phyloP scores from a whole-genome alignment of 2,329 filamentous ascomycete species.

The Alternaria rosae region DNA sequence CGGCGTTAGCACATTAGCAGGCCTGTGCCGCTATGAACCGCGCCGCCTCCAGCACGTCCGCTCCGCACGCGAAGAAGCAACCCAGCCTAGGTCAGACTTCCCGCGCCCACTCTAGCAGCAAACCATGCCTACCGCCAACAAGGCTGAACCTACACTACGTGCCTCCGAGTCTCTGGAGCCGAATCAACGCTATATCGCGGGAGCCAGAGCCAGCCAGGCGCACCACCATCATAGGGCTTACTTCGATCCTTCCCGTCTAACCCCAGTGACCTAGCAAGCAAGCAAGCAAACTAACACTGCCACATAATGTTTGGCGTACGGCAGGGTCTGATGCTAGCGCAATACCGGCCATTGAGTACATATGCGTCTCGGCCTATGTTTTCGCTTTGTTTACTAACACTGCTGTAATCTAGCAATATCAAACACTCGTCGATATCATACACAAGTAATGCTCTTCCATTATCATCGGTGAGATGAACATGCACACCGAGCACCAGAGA shows the following conservation, averaged over 20 bases:
- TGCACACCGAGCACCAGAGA: slow-evolving; percentile 15
- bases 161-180: slow-evolving; percentile 25
- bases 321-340: slow-evolving; percentile 28
- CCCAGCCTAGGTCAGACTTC: slow-evolving; percentile 35
- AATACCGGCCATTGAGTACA: slow-evolving; percentile 21
- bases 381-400: slow-evolving; percentile 20
- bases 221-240: slow-evolving; percentile 14
- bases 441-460: neutral
- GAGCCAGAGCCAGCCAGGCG: slow-evolving; percentile 16
- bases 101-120: slow-evolving; percentile 11
- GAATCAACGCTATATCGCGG: slow-evolving; percentile 19
- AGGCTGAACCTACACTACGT: slow-evolving; percentile 21
- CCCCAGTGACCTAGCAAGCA: slow-evolving; percentile 7
- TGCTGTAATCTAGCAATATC: slow-evolving; percentile 24
- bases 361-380: neutral
- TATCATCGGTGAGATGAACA: slow-evolving; percentile 23
- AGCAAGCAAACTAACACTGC: slow-evolving; percentile 11
- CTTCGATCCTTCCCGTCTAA: slow-evolving; percentile 8
- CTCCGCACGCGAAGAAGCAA: slow-evolving; percentile 25
- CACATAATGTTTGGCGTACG: slow-evolving; percentile 4
- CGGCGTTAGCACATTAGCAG: slow-evolving; percentile 4
- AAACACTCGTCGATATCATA: neutral
- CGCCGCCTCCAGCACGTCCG: slow-evolving; percentile 9
- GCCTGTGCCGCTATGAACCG: slow-evolving; percentile 21
- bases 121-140: slow-evolving; percentile 9